Conservation (phyloP, 805 yeast genomes). For the Sungouiozyma intestinalis region DNA sequence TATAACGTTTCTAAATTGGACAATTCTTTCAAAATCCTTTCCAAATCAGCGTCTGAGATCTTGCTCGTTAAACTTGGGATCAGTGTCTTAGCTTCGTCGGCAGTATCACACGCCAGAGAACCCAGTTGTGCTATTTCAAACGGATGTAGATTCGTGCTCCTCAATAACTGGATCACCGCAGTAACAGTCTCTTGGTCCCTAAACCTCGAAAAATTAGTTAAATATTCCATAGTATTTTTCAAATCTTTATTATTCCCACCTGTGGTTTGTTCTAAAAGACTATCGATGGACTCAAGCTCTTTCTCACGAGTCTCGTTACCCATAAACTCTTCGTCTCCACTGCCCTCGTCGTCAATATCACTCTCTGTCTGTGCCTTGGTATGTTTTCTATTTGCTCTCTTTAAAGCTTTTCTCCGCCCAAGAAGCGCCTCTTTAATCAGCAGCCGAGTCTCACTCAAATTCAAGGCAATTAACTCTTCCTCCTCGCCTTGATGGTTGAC, state of each 20-base stretch:
- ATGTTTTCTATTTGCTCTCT: conserved; percentile 21
- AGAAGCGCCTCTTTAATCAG: conserved; percentile 82
- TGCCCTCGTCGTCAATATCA: conserved; percentile 20
- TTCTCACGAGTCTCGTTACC: conserved; percentile 42
- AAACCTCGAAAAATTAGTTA: conserved; percentile 79
- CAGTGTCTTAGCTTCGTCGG: conserved; percentile 91
- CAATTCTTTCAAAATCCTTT: conserved; percentile 77
- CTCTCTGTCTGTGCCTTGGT: conserved; percentile 3
- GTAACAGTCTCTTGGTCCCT: conserved; percentile 86
- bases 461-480: conserved; percentile 71
- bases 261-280: conserved; percentile 27
- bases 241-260: conserved; percentile 80
- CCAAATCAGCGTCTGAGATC: conserved; percentile 78
- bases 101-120: conserved; percentile 87
- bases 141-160: conserved; percentile 73
- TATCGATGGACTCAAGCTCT: conserved; percentile 27
- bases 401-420: conserved; percentile 53
- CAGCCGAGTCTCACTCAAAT: conserved; percentile 81
- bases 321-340: conserved; percentile 28
- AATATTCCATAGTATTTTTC: conserved; percentile 82
- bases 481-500: conserved; percentile 70
- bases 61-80: conserved; percentile 79
- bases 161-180: conserved; percentile 82
- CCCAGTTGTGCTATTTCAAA: conserved; percentile 88
- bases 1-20: conserved; percentile 48